These are phyloP conservation scores for Saturnispora serradocipensis DNA, from an alignment of 805 yeast genomes.

Conservation along the genomic window DNA sequence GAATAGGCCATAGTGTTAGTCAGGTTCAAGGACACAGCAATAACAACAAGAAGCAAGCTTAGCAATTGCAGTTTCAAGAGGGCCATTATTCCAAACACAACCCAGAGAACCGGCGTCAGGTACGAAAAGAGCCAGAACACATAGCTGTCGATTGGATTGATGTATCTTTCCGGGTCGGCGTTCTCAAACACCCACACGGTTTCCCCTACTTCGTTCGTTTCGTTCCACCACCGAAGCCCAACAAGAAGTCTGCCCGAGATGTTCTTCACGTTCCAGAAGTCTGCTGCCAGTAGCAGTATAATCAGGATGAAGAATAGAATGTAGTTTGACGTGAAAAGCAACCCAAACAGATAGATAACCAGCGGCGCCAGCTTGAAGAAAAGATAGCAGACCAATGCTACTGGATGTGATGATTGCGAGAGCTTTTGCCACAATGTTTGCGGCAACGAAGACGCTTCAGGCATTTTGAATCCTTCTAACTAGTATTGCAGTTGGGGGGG, in stretches of 20 bases:
- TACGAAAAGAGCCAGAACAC: conserved; percentile 81
- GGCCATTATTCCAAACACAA: conserved; percentile 64
- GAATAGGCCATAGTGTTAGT: conserved; percentile 89
- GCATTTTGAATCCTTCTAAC: background rate
- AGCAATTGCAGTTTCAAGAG: conserved; percentile 67
- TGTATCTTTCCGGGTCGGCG: conserved; percentile 59
- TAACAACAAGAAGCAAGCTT: conserved; percentile 49
- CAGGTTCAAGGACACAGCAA: conserved; percentile 63
- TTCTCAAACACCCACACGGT: conserved; percentile 84
- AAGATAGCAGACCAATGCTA: conserved; percentile 61
- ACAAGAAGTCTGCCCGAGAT: conserved; percentile 84
- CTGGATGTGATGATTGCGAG: conserved; percentile 70
- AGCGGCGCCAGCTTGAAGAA: conserved; percentile 56
- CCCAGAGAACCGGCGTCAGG: conserved; percentile 69
- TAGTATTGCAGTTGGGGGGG: background rate
- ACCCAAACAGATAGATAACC: conserved; percentile 60
- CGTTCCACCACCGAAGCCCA: conserved; percentile 97
- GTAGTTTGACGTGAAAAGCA: conserved; percentile 54
- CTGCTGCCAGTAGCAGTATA: conserved; percentile 71
- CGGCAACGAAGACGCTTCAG: conserved; percentile 12
- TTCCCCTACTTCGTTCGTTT: conserved; percentile 53
- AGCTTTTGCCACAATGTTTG: conserved; percentile 37
- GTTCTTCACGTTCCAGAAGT: conserved; percentile 90
- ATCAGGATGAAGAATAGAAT: conserved; percentile 73
- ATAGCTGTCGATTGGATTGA: conserved; percentile 87